A percentile compares a stretch with the other conserved stretches of the same genome.
Evolutionary conservation across 1,139 yeast species (phyloP).

Genomic region (Yamadazyma diospyri): DNA sequence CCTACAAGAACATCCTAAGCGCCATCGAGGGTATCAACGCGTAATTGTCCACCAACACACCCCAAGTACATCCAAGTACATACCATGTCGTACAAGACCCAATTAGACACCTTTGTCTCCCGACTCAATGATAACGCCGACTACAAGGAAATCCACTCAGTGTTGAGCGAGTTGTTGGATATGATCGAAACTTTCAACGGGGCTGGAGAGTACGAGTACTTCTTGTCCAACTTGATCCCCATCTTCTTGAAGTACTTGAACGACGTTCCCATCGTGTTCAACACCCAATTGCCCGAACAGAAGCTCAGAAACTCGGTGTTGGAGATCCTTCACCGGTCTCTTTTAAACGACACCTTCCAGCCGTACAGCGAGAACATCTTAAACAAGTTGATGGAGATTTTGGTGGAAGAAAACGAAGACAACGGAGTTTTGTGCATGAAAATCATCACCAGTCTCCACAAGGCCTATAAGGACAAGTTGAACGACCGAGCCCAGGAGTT

Average conservation of each 20-base stretch:
- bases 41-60: too few species aligned
- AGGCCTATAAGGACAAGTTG: constrained; percentile 70
- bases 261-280: constrained; percentile 70
- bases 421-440: constrained; percentile 92
- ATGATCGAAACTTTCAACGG: constrained; percentile 81
- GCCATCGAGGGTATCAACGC: too few species aligned
- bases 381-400: constrained; percentile 55
- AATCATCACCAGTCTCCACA: constrained; percentile 82
- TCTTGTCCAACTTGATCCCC: constrained; percentile 60
- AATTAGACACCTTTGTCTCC: constrained; percentile 58
- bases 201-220: constrained; percentile 72
- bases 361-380: constrained; percentile 64
- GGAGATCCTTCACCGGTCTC: constrained; percentile 78
- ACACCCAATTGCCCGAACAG: constrained; percentile 60
- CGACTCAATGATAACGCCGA: constrained; percentile 57
- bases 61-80: too few species aligned
- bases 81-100: constrained; percentile 44
- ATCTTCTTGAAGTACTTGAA: constrained; percentile 58
- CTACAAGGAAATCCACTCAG: constrained; percentile 56
- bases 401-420: constrained; percentile 85
- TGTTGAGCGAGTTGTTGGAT: constrained; percentile 79
- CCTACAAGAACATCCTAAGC: too few species aligned
- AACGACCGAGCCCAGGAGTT: constrained; percentile 77
- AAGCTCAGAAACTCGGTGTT: constrained; percentile 71
- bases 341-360: constrained; percentile 78